Evolutionary conservation across 371 early-diverging fungal species (phyloP).

Genomic region (Rhizopus delemar): DNA sequence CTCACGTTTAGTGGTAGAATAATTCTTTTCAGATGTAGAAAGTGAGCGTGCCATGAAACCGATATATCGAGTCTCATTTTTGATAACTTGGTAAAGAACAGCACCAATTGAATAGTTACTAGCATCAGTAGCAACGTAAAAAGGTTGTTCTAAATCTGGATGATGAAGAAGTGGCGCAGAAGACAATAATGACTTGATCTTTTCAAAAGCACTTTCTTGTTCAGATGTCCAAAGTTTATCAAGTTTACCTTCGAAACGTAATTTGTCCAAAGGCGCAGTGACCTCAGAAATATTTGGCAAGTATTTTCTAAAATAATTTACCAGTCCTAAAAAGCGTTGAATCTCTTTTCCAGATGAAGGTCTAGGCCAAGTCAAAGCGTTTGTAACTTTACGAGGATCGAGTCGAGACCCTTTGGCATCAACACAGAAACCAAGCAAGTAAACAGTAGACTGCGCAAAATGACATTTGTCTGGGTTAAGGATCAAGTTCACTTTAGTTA

Average conservation of each 20-base stretch:
- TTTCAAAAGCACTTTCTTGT: neutral
- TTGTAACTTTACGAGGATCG: conserved; percentile 16
- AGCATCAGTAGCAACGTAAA: conserved; percentile 39
- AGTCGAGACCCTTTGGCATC: conserved; percentile 12
- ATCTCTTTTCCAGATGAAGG: conserved; percentile 22
- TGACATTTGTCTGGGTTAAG: conserved; percentile 22
- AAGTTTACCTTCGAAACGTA: conserved; percentile 10
- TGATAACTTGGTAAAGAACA: conserved; percentile 16
- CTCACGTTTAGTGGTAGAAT: conserved; percentile 4
- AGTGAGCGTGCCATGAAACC: conserved; percentile 5
- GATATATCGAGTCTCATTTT: neutral
- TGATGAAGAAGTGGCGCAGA: too few relatives aligned
- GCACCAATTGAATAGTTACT: conserved; percentile 33
- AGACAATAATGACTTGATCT: too few relatives aligned
- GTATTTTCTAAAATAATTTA: conserved; percentile 26
- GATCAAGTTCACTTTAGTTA: conserved; percentile 21
- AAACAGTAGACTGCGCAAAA: conserved; percentile 6
- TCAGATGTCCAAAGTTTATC: neutral
- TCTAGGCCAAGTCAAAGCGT: conserved; percentile 18
- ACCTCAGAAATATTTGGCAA: conserved; percentile 13
- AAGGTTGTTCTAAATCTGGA: neutral
- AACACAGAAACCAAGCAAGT: conserved; percentile 20
- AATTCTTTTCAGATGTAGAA: neutral
- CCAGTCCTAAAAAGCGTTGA: conserved; percentile 18
- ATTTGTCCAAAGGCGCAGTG: conserved; percentile 21